These are phyloP conservation scores for Dysphania ambrosioides DNA, from an alignment of 148 eudicot genomes.

Conservation along the genomic window DNA sequence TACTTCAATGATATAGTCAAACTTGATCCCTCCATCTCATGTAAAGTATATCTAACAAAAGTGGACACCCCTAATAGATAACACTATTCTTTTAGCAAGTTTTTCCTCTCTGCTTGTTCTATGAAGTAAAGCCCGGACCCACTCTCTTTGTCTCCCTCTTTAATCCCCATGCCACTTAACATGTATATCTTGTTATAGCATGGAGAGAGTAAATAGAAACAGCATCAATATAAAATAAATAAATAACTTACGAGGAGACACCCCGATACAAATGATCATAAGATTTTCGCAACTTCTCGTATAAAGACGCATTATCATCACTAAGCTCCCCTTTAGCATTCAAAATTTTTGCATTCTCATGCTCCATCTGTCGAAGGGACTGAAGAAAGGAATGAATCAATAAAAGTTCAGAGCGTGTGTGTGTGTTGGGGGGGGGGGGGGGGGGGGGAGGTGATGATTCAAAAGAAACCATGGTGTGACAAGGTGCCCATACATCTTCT, in stretches of 20 bases:
- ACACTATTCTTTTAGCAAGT: neutral
- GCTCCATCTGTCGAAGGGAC: conserved; percentile 98
- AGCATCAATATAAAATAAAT: too few species aligned
- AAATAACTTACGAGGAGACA: conserved; percentile 87
- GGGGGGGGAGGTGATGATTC: neutral
- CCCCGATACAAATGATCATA: conserved; percentile 88
- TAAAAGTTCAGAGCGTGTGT: too few species aligned
- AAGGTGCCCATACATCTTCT: neutral
- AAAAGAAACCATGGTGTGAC: conserved; percentile 7
- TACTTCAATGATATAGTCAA: neutral
- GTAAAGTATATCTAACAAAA: neutral
- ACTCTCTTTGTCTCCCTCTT: too few species aligned
- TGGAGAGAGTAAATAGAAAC: neutral
- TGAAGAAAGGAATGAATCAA: conserved; percentile 24
- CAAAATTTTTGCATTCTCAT: conserved; percentile 83
- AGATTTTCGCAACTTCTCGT: conserved; percentile 94
- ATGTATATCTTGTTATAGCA: neutral
- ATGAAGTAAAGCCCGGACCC: neutral
- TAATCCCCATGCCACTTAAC: neutral
- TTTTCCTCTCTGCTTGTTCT: neutral
- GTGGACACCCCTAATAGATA: neutral
- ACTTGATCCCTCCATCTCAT: neutral
- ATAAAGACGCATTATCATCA: conserved; percentile 81
- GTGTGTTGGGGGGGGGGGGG: too few species aligned
- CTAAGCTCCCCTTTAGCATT: conserved; percentile 94